These are phyloP conservation scores for Russula dissimulans DNA, from an alignment of 768 basidiomycete genomes.

Conservation along the genomic window DNA sequence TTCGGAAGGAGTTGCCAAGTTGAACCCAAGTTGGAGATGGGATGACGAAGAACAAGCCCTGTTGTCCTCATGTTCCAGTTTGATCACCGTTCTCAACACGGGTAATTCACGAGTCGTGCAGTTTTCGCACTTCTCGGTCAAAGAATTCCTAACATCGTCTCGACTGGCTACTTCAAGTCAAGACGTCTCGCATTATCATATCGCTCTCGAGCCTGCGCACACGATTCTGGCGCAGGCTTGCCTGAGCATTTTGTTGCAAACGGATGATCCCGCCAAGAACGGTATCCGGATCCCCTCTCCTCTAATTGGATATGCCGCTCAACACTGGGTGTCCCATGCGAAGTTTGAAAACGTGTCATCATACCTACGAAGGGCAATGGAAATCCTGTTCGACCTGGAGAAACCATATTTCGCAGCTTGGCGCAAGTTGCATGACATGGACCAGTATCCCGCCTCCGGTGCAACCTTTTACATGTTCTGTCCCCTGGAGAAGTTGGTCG, in stretches of 20 bases:
- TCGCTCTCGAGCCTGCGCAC: neutral
- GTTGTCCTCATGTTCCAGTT: neutral
- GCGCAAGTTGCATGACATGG: neutral
- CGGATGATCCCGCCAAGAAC: neutral
- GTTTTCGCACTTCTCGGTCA: constrained; percentile 1
- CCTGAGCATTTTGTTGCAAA: neutral
- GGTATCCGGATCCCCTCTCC: neutral
- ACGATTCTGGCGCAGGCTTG: neutral
- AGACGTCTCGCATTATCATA: neutral
- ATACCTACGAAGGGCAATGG: neutral
- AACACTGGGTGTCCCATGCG: neutral
- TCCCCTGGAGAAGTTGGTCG: too few species aligned
- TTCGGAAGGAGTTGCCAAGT: neutral
- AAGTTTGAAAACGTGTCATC: neutral
- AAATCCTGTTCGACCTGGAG: neutral
- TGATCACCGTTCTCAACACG: neutral
- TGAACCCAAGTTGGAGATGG: neutral
- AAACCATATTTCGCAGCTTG: neutral
- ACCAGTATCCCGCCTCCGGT: neutral
- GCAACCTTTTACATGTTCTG: neutral
- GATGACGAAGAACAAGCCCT: neutral
- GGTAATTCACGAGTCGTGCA: neutral
- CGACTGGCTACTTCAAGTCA: neutral
- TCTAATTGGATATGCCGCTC: neutral
- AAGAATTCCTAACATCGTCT: neutral